phyloP scores from a whole-genome alignment of 371 early-diverging fungal genomes.

The Smittium mucronatum region DNA sequence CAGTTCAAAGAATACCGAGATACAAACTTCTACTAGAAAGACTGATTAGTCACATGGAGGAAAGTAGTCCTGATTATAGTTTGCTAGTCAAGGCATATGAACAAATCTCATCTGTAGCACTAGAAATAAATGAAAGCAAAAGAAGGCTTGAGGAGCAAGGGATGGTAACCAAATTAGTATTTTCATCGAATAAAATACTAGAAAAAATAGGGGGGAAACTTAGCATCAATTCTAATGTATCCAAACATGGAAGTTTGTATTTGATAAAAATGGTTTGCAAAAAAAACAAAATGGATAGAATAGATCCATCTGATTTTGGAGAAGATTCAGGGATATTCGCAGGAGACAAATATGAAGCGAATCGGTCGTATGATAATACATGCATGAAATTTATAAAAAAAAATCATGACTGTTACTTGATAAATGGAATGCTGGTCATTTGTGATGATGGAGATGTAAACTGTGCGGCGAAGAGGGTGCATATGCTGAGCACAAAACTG shows the following conservation, averaged over 20 bases:
- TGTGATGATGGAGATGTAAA: not conserved
- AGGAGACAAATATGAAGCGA: not conserved
- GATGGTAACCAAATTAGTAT: not conserved
- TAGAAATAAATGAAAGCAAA: constrained; percentile 60
- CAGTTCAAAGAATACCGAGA: constrained; percentile 70
- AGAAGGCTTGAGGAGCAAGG: constrained; percentile 16
- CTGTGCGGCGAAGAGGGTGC: not conserved
- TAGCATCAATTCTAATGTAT: not conserved
- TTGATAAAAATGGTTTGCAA: not conserved
- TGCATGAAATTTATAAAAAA: not conserved
- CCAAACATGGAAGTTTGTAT: not conserved
- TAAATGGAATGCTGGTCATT: not conserved
- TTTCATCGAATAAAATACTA: not conserved
- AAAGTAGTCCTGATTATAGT: constrained; percentile 45
- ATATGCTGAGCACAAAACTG: not conserved
- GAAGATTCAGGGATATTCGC: not conserved
- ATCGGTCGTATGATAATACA: not conserved
- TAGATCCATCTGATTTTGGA: not conserved
- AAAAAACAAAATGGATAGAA: not conserved
- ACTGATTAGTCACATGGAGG: constrained; percentile 44
- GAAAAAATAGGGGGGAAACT: not conserved
- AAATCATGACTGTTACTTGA: not conserved
- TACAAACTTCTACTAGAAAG: constrained; percentile 60
- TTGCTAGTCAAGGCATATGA: constrained; percentile 39
- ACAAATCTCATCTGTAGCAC: constrained; percentile 43